These are phyloP conservation scores for Monosporascus sp. DNA, from an alignment of 2,329 filamentous ascomycete species.

Conservation along the genomic window DNA sequence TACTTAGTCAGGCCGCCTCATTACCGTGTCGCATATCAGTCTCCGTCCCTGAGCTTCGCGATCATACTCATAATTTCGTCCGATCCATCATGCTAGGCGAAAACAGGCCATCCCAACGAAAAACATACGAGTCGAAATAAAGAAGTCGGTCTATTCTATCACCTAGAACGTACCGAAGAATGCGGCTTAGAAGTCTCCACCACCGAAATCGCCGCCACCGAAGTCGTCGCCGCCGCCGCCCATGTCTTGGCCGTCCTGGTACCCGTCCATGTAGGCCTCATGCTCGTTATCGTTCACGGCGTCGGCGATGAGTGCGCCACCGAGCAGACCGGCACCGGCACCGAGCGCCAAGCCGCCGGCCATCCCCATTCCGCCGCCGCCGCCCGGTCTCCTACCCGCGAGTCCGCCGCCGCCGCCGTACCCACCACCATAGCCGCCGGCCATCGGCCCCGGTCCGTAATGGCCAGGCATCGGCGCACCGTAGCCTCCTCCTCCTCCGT, in stretches of 20 bases:
- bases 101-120: too few species aligned
- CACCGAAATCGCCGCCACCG: conserved; percentile 21
- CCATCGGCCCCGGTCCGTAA: conserved; percentile 29
- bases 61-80: too few species aligned
- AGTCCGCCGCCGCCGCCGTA: conserved; percentile 22
- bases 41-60: too few species aligned
- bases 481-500: conserved; percentile 21
- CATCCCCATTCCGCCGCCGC: conserved; percentile 52
- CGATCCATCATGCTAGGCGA: too few species aligned
- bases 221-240: conserved; percentile 28
- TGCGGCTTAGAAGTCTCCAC: conserved; percentile 33
- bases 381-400: conserved; percentile 37
- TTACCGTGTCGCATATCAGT: too few species aligned
- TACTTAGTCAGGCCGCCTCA: too few species aligned
- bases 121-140: too few species aligned
- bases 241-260: conserved; percentile 37
- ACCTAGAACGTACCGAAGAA: neutral
- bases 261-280: conserved; percentile 50
- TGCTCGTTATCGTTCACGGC: conserved; percentile 60
- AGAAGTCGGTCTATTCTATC: too few species aligned
- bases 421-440: conserved; percentile 13
- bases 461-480: conserved; percentile 26
- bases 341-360: conserved; percentile 75
- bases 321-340: conserved; percentile 74
- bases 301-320: conserved; percentile 66